Evolutionary conservation across 805 yeast genomes (phyloP), one percentile per base, ranked within the genome.

Genomic region (Metschnikowia shivogae): DNA sequence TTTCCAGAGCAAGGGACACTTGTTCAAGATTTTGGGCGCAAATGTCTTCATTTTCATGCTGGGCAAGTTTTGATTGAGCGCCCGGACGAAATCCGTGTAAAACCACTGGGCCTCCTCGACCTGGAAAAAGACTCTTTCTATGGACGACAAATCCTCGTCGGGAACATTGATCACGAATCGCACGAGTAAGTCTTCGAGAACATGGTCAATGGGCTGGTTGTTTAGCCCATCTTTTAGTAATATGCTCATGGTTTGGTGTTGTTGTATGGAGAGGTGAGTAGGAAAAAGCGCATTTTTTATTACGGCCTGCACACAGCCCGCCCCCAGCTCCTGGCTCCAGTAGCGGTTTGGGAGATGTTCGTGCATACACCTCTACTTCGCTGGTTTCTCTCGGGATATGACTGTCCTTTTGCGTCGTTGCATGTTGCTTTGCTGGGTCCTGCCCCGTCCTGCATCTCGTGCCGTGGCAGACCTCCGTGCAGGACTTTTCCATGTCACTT

Each of bases 61-160:
- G 1, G 97, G 98, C 47, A 92, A 72, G 28, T 73, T 63, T 3
- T 93, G 90, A 61, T 89, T 85, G 56, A 83, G 67, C 30, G 76
- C 77, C 30, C 90, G 76, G 10, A 84, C 74, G 57, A 84, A 90
- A 65, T 93, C 99, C 40, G 85, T 77, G 65, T 90, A 93, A 61
- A 86, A 93, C 99, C 99, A 93, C 55, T 89, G 97, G 2, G 99
- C 99, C 64, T 93, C 98, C 70, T 93, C 99, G 34, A 93, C 83
- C 62, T 90, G 96, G 68, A 93, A 93, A 59, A 89, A 79, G 22
- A 90, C 85, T 59, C 99, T 75, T 49, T 68, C 92, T 26, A 82
- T 76, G 12, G 90, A 77, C 29, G 93, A 80, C 42, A 92, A 68
- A 63, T 93, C 99, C 58, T 92, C 97, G 4, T 81, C 79, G 8